Evolutionary conservation across 768 basidiomycete species (phyloP).

Genomic region (Naganishia randhawae): DNA sequence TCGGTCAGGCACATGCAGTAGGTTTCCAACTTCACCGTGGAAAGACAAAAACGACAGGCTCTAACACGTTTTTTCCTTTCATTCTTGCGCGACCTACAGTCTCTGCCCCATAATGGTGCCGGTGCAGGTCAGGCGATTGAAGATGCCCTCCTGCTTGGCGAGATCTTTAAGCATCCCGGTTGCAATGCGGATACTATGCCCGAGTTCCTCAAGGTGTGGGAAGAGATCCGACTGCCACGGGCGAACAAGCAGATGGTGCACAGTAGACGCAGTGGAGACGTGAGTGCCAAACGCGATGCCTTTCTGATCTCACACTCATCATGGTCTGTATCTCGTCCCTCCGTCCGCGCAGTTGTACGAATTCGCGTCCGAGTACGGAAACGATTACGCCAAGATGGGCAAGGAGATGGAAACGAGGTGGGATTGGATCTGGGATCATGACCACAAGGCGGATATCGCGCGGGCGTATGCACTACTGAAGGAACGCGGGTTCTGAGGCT

Average conservation of each 20-base stretch:
- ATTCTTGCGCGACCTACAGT: not conserved
- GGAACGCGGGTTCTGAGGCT: conserved; percentile 16
- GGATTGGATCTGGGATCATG: conserved; percentile 26
- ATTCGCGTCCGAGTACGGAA: conserved; percentile 4
- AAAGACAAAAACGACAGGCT: not conserved
- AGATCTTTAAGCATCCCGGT: conserved; percentile 1
- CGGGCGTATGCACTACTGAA: conserved; percentile 19
- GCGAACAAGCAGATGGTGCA: conserved; percentile 18
- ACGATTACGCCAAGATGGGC: not conserved
- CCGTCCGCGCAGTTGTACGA: conserved; percentile 4
- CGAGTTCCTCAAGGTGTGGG: conserved; percentile 8
- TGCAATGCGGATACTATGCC: not conserved
- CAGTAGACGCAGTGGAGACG: conserved; percentile 7
- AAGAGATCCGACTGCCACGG: conserved; percentile 5
- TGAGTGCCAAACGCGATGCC: not conserved
- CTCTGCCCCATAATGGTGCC: conserved; percentile 11
- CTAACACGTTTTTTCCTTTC: not conserved
- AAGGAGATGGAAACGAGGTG: conserved; percentile 24
- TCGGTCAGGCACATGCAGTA: conserved; percentile 7
- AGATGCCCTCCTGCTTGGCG: conserved; percentile 17
- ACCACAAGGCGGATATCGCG: conserved; percentile 7
- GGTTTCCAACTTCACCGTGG: not conserved
- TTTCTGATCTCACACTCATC: not conserved
- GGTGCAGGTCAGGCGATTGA: conserved; percentile 23
- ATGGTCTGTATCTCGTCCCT: not conserved